Conservation (phyloP, 768 basidiomycete genomes). For the Leccinum incarnatum region DNA sequence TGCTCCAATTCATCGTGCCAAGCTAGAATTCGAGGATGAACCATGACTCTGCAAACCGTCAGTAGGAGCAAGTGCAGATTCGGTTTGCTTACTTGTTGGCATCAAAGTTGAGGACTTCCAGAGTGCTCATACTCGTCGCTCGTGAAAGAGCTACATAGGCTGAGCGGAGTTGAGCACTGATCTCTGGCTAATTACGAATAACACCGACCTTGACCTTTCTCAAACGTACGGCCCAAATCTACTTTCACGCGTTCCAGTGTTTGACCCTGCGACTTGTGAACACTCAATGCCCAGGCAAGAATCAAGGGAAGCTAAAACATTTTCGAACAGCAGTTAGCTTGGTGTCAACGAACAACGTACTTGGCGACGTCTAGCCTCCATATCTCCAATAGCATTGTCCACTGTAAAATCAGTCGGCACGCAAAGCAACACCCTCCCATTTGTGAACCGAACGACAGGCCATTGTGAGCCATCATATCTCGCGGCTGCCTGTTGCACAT, state of each 20-base stretch:
- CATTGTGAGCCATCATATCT: conserved; percentile 37
- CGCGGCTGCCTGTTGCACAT: conserved; percentile 11
- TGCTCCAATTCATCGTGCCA: conserved; percentile 46
- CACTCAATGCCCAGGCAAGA: conserved; percentile 84
- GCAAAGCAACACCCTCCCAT: conserved; percentile 44
- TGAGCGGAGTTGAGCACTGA: conserved; percentile 20
- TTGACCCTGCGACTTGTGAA: conserved; percentile 91
- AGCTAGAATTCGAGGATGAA: conserved; percentile 58
- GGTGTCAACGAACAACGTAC: conserved; percentile 30
- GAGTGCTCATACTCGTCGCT: conserved; percentile 60
- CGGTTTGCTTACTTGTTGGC: conserved; percentile 46
- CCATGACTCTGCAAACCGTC: conserved; percentile 48
- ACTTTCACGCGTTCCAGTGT: conserved; percentile 83
- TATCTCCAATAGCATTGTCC: conserved; percentile 52
- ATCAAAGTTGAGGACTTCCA: conserved; percentile 67
- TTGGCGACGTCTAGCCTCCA: conserved; percentile 61
- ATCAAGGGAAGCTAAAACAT: conserved; percentile 51
- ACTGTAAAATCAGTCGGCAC: conserved; percentile 62
- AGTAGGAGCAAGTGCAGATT: neutral
- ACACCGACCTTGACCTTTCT: conserved; percentile 67
- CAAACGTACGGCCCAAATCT: conserved; percentile 73
- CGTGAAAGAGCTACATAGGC: conserved; percentile 75
- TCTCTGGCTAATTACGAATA: neutral
- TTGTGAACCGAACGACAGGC: conserved; percentile 62
- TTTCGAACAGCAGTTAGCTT: conserved; percentile 14